Conservation (phyloP, 352 stramenopile species). For the Pseudoperonospora humuli region DNA sequence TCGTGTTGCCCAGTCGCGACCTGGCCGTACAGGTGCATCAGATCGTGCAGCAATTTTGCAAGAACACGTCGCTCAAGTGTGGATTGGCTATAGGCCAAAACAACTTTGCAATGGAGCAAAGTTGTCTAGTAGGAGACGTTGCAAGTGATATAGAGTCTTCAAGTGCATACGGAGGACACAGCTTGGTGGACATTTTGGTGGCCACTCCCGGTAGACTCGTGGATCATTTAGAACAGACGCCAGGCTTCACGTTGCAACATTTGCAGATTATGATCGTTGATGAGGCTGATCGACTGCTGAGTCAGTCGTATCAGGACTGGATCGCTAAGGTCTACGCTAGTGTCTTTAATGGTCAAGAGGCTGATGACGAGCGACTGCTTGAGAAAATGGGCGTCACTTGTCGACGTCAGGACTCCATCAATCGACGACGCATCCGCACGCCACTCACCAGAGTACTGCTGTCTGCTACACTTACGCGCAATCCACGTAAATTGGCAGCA, state of each 20-base stretch:
- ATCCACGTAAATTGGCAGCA: slow-evolving; percentile 93
- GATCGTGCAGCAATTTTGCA: slow-evolving; percentile 56
- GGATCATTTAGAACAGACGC: slow-evolving; percentile 94
- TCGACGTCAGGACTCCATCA: slow-evolving; percentile 69
- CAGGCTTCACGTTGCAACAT: slow-evolving; percentile 96
- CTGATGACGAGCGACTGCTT: slow-evolving; percentile 24
- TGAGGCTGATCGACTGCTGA: slow-evolving; percentile 95
- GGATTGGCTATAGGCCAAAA: slow-evolving; percentile 89
- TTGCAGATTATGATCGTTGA: slow-evolving; percentile 96
- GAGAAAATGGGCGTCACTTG: slow-evolving; percentile 40
- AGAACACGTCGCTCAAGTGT: slow-evolving; percentile 76
- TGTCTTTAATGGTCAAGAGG: slow-evolving; percentile 64
- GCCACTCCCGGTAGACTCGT: slow-evolving; percentile 95
- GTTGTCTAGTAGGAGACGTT: slow-evolving; percentile 44
- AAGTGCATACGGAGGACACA: slow-evolving; percentile 51
- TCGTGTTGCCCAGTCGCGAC: slow-evolving; percentile 95
- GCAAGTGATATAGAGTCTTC: not conserved
- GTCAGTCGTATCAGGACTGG: slow-evolving; percentile 97
- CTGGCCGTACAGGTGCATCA: slow-evolving; percentile 88
- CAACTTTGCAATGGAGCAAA: slow-evolving; percentile 82
- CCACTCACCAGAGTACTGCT: slow-evolving; percentile 93
- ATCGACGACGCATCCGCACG: slow-evolving; percentile 65
- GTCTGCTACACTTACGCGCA: slow-evolving; percentile 95
- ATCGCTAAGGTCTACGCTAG: slow-evolving; percentile 88
- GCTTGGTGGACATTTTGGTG: slow-evolving; percentile 94